Base-by-base conservation (phyloP, 495 filamentous ascomycete genomes). In the Annulohypoxylon bovei region DNA sequence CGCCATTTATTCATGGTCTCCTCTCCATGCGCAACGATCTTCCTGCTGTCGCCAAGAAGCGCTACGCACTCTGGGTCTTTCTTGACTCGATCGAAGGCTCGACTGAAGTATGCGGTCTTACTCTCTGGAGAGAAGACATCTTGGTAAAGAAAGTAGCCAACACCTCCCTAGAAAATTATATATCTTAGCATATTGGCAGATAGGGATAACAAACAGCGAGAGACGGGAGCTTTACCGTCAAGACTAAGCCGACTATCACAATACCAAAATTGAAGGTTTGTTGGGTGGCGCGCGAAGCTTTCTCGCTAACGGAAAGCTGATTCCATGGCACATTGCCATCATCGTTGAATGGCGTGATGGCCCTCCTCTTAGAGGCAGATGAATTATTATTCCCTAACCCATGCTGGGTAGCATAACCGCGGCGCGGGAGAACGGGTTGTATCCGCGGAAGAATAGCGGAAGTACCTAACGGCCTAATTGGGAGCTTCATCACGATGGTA, bases 61-160 rank as follows among this genome's bases (percentile, higher is more conserved):
- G 88, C 86, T 27, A 86, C 83, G 73, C 91, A 95, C 44, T 86
- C 80, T 12, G 86, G 74, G 74, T 97, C 92, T 35, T 84, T 81
- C 76, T 89, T 91, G 74, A 99, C 89, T 44, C 90, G 89, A 68
- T 92, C 86, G 32, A 96, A 91, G 1, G 93, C 92, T 44, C 90
- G 89, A 79, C 96, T 97, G 82, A 96, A 99, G 78, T 96, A 91
- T 72, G 88, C 88, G 25, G 90, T 93, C 77, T 91, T 90, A 79
- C 92, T 94, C 76, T 95, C 90, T 2, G 91, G 88, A 11, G 92
- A 91, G 77, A 98, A 90, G 18, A 98, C 92, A 52, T 99, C 95
- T 8, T 85, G 83, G 76, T 92, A 98, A 30, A 99, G 85, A 35
- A 97, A 80, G 65, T 90, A 91, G 65, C 87, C 83, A 18, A 97